A percentile compares a stretch with the other conserved stretches of the same genome.
phyloP scores from a whole-genome alignment of 2,329 filamentous ascomycete species.

The Geoglossum cookeanum region DNA sequence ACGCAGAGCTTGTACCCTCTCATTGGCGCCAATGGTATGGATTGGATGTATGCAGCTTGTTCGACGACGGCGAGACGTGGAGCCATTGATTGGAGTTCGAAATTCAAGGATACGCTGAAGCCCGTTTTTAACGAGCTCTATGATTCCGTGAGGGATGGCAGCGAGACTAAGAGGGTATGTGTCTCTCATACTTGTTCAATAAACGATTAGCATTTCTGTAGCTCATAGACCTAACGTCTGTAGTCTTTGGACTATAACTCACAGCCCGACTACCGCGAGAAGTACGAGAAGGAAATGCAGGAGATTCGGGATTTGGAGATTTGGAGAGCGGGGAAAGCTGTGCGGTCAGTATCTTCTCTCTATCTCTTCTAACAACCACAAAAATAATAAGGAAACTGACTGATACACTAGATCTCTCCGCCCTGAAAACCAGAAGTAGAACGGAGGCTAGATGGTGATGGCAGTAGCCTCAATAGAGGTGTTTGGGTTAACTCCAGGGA shows the following conservation, averaged over 20 bases:
- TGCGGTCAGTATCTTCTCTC: constrained; percentile 40
- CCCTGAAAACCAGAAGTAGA: constrained; percentile 64
- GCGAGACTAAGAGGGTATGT: constrained; percentile 61
- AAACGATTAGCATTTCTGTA: neutral
- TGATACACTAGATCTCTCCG: constrained; percentile 42
- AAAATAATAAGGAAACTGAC: constrained; percentile 7
- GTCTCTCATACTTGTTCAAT: neutral
- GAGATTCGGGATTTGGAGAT: constrained; percentile 98
- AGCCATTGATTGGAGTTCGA: constrained; percentile 94
- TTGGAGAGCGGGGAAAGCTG: constrained; percentile 96
- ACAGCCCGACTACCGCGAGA: constrained; percentile 87
- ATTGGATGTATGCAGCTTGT: constrained; percentile 99
- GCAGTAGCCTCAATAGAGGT: neutral
- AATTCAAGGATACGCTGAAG: constrained; percentile 97
- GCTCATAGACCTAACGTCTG: neutral
- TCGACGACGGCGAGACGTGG: constrained; percentile 95
- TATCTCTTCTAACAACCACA: constrained; percentile 10
- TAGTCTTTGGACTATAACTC: constrained; percentile 86
- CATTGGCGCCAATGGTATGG: constrained; percentile 95
- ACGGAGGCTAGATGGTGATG: neutral
- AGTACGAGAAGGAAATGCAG: constrained; percentile 95
- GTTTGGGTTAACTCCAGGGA: too few relatives aligned
- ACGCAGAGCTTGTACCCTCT: constrained; percentile 96
- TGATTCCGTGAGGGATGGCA: constrained; percentile 75
- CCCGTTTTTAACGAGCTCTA: constrained; percentile 97